phyloP scores from a whole-genome alignment of 225 moss, liverwort and hornwort genomes.

The Lunularia cruciata region DNA sequence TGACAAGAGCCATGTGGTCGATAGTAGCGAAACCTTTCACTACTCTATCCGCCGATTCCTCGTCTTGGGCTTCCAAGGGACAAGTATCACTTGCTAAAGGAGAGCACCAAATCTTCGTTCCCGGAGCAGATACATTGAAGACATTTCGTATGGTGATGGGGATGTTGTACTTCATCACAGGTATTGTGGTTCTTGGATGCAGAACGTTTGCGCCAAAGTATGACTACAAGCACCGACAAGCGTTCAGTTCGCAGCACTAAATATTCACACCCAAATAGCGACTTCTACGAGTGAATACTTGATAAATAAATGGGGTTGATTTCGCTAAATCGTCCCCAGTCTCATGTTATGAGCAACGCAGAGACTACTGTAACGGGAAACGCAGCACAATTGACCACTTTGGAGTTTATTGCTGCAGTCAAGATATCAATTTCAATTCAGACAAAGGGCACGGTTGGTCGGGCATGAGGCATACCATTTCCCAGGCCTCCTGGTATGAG shows the following conservation, averaged over 20 bases:
- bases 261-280: neutral
- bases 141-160: slow-evolving; percentile 88
- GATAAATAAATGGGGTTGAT: too few relatives aligned
- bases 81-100: slow-evolving; percentile 34
- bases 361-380: neutral
- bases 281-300: neutral
- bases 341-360: too few relatives aligned
- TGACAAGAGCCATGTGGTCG: slow-evolving; percentile 87
- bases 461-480: slow-evolving; percentile 65
- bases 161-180: slow-evolving; percentile 87
- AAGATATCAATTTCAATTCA: too few relatives aligned
- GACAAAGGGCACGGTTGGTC: too few relatives aligned
- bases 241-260: too few relatives aligned
- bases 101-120: slow-evolving; percentile 79
- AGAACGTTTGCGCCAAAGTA: slow-evolving; percentile 98
- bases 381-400: neutral
- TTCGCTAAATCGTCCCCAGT: too few relatives aligned
- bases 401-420: too few relatives aligned
- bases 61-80: slow-evolving; percentile 22
- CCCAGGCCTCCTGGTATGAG: slow-evolving; percentile 98
- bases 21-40: slow-evolving; percentile 98
- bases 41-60: slow-evolving; percentile 47
- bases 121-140: slow-evolving; percentile 76
- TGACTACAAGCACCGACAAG: slow-evolving; percentile 50
- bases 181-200: slow-evolving; percentile 91